Percentiles rank a stretch among this genome's conserved stretches.
Conservation (phyloP, 2,329 filamentous ascomycete genomes). For the Lachnellula arida region DNA sequence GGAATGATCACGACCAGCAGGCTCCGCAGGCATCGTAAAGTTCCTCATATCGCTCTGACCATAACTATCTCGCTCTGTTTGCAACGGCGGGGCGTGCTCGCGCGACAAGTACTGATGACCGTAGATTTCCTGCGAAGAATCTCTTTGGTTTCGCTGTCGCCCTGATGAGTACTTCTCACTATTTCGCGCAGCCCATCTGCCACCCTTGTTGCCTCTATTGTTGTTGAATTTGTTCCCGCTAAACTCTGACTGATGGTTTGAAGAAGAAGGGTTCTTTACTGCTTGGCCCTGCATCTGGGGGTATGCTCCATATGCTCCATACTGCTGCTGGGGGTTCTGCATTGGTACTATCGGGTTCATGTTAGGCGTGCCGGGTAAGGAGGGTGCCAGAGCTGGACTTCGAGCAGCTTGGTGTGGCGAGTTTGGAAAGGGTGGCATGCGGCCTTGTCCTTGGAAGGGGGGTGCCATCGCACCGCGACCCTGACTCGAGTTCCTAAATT, state of each 20-base stretch:
- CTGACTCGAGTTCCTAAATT: conserved; percentile 35
- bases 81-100: conserved; percentile 14
- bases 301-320: conserved; percentile 30
- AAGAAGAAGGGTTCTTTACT: conserved; percentile 48
- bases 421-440: conserved; percentile 52
- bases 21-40: conserved; percentile 16
- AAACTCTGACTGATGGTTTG: conserved; percentile 13
- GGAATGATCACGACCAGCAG: conserved; percentile 15
- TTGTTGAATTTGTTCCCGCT: conserved; percentile 14
- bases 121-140: conserved; percentile 26
- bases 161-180: conserved; percentile 26
- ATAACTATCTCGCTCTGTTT: conserved; percentile 17
- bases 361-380: conserved; percentile 65
- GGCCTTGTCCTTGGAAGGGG: conserved; percentile 42
- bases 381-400: conserved; percentile 62
- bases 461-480: conserved; percentile 47
- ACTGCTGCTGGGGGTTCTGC: conserved; percentile 43
- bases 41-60: conserved; percentile 17
- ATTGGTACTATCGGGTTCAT: conserved; percentile 65
- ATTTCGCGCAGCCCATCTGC: conserved; percentile 10
- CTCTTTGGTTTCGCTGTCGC: conserved; percentile 14
- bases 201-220: conserved; percentile 13
- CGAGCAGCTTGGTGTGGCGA: conserved; percentile 60
- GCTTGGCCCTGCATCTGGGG: conserved; percentile 37
- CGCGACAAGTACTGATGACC: conserved; percentile 18